Percentiles rank a stretch among this genome's conserved stretches.
phyloP scores from a whole-genome alignment of 2,329 filamentous ascomycete species.

The Botrytis fragariae region DNA sequence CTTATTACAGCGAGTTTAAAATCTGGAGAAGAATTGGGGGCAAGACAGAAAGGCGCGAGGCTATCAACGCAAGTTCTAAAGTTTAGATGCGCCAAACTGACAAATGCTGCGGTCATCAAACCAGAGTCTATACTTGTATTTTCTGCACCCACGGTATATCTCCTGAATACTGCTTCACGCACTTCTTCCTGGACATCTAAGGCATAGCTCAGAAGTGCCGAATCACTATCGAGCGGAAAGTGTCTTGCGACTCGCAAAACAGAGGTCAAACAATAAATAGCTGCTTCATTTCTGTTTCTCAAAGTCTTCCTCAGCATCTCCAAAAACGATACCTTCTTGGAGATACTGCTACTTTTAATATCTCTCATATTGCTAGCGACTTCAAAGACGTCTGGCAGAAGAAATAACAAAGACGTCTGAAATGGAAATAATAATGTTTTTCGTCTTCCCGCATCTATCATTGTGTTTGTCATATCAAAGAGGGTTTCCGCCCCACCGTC shows the following conservation, averaged over 20 bases:
- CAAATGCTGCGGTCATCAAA: constrained; percentile 64
- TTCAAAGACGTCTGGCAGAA: constrained; percentile 68
- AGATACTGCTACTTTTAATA: constrained; percentile 58
- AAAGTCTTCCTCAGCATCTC: constrained; percentile 62
- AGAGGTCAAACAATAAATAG: constrained; percentile 63
- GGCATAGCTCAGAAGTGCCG: constrained; percentile 58
- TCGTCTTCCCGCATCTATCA: constrained; percentile 56
- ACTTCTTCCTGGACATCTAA: constrained; percentile 69
- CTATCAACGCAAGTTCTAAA: constrained; percentile 57
- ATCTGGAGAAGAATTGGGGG: constrained; percentile 52
- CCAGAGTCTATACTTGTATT: constrained; percentile 57
- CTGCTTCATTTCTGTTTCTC: constrained; percentile 63
- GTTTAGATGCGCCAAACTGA: constrained; percentile 61
- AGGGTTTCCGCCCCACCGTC: constrained; percentile 65
- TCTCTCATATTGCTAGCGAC: constrained; percentile 66
- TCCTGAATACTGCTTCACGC: constrained; percentile 61
- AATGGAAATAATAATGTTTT: constrained; percentile 59
- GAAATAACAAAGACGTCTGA: constrained; percentile 60
- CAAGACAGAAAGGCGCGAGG: constrained; percentile 56
- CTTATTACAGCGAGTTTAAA: constrained; percentile 64
- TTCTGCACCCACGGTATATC: constrained; percentile 48
- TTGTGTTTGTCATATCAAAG: constrained; percentile 66
- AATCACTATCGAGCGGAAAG: constrained; percentile 62
- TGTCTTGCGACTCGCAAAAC: constrained; percentile 62
- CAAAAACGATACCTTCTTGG: constrained; percentile 65